Conservation (phyloP, 2,329 filamentous ascomycete genomes). For the Ophiostoma quercus region DNA sequence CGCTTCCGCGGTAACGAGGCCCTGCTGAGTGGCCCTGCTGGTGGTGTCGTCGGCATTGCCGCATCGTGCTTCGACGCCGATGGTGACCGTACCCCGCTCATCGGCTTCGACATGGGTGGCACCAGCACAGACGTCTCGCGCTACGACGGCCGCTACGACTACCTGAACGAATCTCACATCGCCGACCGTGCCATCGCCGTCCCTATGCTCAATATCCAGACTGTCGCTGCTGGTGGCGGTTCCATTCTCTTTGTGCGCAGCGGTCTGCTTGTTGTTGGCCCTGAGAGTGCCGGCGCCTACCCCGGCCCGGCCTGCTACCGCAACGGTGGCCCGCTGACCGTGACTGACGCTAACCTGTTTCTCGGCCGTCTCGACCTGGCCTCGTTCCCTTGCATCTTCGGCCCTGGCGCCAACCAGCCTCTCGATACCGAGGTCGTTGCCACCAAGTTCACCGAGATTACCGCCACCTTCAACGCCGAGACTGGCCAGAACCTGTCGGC, state of each 20-base stretch:
- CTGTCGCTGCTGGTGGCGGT: constrained; percentile 73
- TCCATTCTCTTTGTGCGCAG: constrained; percentile 65
- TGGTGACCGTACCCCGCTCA: constrained; percentile 58
- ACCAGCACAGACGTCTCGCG: constrained; percentile 23
- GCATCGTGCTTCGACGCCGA: constrained; percentile 63
- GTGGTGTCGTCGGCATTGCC: constrained; percentile 67
- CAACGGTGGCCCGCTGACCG: constrained; percentile 42
- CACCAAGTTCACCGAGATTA: constrained; percentile 77
- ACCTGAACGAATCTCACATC: constrained; percentile 60
- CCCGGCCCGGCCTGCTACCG: constrained; percentile 64
- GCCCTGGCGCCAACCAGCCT: constrained; percentile 59
- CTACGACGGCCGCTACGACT: constrained; percentile 53
- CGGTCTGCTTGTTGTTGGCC: constrained; percentile 78
- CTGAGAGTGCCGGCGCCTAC: constrained; percentile 69
- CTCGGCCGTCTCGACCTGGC: constrained; percentile 52
- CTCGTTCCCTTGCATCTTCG: constrained; percentile 65
- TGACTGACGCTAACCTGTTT: constrained; percentile 63
- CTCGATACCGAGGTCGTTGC: constrained; percentile 69
- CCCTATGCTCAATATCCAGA: constrained; percentile 89
- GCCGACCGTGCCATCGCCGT: constrained; percentile 90
- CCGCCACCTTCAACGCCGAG: constrained; percentile 68
- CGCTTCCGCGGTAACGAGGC: constrained; percentile 41
- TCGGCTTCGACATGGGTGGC: constrained; percentile 56
- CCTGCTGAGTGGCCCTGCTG: constrained; percentile 65
- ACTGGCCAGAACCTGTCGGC: constrained; percentile 47